These are phyloP conservation scores for Leccinum subgranulosum DNA, from an alignment of 768 basidiomycete genomes.

Conservation along the genomic window DNA sequence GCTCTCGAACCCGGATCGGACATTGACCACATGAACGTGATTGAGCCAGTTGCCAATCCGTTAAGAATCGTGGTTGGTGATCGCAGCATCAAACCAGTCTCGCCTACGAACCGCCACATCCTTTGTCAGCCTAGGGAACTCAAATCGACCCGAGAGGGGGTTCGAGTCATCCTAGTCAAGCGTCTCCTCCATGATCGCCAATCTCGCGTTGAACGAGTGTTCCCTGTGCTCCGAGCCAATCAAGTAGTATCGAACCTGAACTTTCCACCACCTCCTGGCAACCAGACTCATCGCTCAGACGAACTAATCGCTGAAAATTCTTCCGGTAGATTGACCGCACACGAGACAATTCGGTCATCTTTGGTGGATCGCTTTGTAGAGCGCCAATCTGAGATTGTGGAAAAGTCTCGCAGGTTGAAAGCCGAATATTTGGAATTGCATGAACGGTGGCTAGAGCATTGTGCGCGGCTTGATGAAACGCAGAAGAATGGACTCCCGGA, in stretches of 20 bases:
- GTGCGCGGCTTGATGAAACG: slow-evolving; percentile 59
- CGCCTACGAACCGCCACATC: slow-evolving; percentile 5
- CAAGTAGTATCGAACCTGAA: slow-evolving; percentile 38
- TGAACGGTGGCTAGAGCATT: slow-evolving; percentile 70
- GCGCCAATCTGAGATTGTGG: slow-evolving; percentile 46
- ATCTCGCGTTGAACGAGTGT: slow-evolving; percentile 58
- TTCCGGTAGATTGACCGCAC: slow-evolving; percentile 35
- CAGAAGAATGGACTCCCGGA: slow-evolving; percentile 32
- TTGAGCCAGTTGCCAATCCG: slow-evolving; percentile 10
- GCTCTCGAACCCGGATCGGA: slow-evolving; percentile 4
- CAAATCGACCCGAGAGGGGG: slow-evolving; percentile 53
- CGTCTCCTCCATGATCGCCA: slow-evolving; percentile 59
- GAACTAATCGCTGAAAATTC: slow-evolving; percentile 42
- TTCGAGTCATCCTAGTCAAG: slow-evolving; percentile 61
- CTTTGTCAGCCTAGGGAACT: slow-evolving; percentile 15
- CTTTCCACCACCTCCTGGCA: slow-evolving; percentile 27
- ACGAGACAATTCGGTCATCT: slow-evolving; percentile 42
- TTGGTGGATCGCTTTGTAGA: slow-evolving; percentile 54
- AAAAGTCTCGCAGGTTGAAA: slow-evolving; percentile 56
- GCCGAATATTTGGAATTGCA: slow-evolving; percentile 69
- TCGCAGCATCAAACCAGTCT: slow-evolving; percentile 16
- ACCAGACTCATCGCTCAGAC: slow-evolving; percentile 45
- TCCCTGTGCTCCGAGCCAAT: slow-evolving; percentile 64
- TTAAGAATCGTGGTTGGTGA: slow-evolving; percentile 30
- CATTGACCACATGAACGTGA: slow-evolving; percentile 9